These are phyloP conservation scores for Pichia scutulata DNA, from an alignment of 805 yeast species.

Conservation along the genomic window DNA sequence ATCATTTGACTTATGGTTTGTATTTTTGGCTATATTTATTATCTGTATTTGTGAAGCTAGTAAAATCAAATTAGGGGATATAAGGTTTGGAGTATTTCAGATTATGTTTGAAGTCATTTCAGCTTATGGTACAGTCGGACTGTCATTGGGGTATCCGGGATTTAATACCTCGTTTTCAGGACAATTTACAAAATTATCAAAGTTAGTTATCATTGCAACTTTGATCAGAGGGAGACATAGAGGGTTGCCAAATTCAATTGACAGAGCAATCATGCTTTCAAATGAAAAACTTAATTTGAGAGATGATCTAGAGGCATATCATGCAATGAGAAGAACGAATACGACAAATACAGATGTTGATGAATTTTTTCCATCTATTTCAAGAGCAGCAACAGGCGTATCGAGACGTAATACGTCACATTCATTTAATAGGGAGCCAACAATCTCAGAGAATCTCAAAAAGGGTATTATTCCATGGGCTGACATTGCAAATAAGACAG, in stretches of 20 bases:
- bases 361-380: conserved; percentile 3
- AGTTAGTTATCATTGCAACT: conserved; percentile 79
- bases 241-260: conserved; percentile 89
- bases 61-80: conserved; percentile 38
- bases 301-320: conserved; percentile 54
- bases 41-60: conserved; percentile 81
- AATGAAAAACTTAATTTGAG: conserved; percentile 54
- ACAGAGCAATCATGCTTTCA: conserved; percentile 87
- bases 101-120: conserved; percentile 83
- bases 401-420: not conserved
- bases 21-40: conserved; percentile 76
- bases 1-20: conserved; percentile 91
- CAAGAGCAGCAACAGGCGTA: conserved; percentile 2
- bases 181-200: conserved; percentile 64
- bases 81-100: conserved; percentile 57
- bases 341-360: conserved; percentile 10
- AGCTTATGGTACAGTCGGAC: conserved; percentile 95
- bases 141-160: conserved; percentile 76
- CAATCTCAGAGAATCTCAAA: conserved; percentile 6
- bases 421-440: conserved; percentile 1
- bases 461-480: conserved; percentile 8
- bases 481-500: not conserved
- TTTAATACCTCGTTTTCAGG: conserved; percentile 64
- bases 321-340: conserved; percentile 26
- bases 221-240: conserved; percentile 94